Percentiles rank a stretch among this genome's conserved stretches.
phyloP scores from a whole-genome alignment of 352 stramenopile genomes.

The Globisporangium carolinianum region DNA sequence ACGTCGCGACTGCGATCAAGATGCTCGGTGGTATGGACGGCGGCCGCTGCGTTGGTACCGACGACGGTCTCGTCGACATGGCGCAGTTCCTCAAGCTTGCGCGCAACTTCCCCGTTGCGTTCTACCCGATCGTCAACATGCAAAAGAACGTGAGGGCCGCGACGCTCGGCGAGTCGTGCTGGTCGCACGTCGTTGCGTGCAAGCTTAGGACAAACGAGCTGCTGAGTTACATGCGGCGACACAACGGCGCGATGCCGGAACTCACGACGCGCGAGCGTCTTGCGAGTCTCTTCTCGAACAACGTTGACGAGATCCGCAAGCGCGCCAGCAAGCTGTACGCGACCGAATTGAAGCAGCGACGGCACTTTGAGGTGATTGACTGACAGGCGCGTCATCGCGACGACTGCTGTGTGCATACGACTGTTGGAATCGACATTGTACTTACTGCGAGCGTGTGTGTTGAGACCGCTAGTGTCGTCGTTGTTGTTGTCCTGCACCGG shows the following conservation, averaged over 20 bases:
- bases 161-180: slow-evolving; percentile 34
- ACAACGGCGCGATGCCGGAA: slow-evolving; percentile 35
- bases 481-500: too few relatives aligned
- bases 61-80: slow-evolving; percentile 40
- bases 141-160: slow-evolving; percentile 40
- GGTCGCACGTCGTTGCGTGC: slow-evolving; percentile 31
- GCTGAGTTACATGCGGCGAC: slow-evolving; percentile 52
- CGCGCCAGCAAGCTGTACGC: slow-evolving; percentile 41
- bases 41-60: slow-evolving; percentile 9
- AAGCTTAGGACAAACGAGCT: slow-evolving; percentile 50
- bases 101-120: slow-evolving; percentile 38
- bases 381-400: neutral
- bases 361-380: slow-evolving; percentile 13
- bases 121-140: slow-evolving; percentile 53
- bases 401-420: too few relatives aligned
- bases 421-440: too few relatives aligned
- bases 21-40: slow-evolving; percentile 37
- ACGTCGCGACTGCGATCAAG: slow-evolving; percentile 46
- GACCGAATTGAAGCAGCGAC: slow-evolving; percentile 27
- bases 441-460: neutral
- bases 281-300: slow-evolving; percentile 39
- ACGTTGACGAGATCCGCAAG: slow-evolving; percentile 40
- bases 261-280: slow-evolving; percentile 31
- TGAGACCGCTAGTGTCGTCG: too few relatives aligned
- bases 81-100: slow-evolving; percentile 48